A percentile compares a stretch with the other conserved stretches of the same genome.
phyloP scores from a whole-genome alignment of 257 asterid genomes.

The Nicotiana knightiana region DNA sequence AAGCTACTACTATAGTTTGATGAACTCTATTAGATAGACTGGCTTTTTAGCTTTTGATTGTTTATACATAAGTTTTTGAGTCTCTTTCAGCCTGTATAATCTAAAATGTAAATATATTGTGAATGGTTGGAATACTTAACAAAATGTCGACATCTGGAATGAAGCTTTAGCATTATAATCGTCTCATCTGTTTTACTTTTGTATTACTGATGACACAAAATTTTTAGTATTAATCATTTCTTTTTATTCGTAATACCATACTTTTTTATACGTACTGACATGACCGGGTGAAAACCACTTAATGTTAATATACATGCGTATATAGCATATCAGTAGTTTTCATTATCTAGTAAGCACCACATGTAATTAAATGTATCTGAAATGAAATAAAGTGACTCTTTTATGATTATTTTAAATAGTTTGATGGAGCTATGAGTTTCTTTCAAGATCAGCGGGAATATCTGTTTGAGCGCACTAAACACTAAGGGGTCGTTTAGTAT shows the following conservation, averaged over 20 bases:
- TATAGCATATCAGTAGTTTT: no score
- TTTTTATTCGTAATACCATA: not conserved
- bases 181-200: not conserved
- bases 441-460: not conserved
- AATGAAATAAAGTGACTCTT: not conserved
- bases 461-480: no score
- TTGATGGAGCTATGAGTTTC: not conserved
- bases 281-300: not conserved
- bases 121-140: not conserved
- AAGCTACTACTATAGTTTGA: constrained; percentile 6
- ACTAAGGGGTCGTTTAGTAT: no score
- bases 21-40: not conserved
- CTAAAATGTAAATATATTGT: not conserved
- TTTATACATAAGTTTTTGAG: not conserved
- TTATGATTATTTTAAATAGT: not conserved
- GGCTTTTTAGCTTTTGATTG: not conserved
- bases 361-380: not conserved
- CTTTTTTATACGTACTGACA: not conserved
- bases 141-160: not conserved
- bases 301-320: not conserved
- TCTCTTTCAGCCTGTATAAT: not conserved
- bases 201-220: not conserved
- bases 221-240: not conserved
- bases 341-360: not conserved
- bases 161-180: not conserved